Conservation (phyloP, 345 rosid species). For the Euphorbia tirucalli region DNA sequence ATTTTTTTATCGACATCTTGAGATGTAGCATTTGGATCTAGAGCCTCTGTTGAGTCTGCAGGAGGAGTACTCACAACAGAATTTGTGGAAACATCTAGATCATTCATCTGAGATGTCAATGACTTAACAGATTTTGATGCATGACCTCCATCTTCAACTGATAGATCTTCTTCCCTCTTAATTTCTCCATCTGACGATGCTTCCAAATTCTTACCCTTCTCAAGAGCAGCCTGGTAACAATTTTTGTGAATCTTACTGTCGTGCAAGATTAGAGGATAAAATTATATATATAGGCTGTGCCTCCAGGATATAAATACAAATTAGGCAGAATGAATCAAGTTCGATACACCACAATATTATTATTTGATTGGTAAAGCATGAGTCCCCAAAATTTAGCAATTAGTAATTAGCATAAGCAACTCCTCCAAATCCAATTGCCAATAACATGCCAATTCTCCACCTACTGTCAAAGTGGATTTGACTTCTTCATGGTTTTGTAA, state of each 20-base stretch:
- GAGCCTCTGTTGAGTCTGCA: constrained; percentile 36
- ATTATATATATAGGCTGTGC: not conserved
- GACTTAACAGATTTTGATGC: constrained; percentile 45
- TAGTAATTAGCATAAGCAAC: not conserved
- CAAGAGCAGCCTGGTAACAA: constrained; percentile 61
- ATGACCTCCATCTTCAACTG: constrained; percentile 25
- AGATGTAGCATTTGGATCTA: constrained; percentile 34
- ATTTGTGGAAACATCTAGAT: constrained; percentile 58
- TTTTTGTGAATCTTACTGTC: not conserved
- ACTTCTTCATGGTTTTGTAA: not conserved
- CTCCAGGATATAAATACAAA: not conserved
- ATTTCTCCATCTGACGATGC: constrained; percentile 36
- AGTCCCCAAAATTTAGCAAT: not conserved
- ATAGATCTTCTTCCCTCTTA: constrained; percentile 32
- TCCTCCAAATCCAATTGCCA: not conserved
- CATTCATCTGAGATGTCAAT: constrained; percentile 66
- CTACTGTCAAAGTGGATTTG: not conserved
- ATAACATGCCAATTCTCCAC: not conserved
- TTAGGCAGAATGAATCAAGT: not conserved
- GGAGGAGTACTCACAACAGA: constrained; percentile 30
- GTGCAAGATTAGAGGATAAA: not conserved
- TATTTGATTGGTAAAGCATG: not conserved
- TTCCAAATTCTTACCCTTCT: constrained; percentile 56
- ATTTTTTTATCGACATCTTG: constrained; percentile 79
- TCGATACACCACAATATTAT: too few species aligned